A percentile compares a stretch with the other conserved stretches of the same genome.
phyloP scores from a whole-genome alignment of 345 rosid species.

The Brassica incana region DNA sequence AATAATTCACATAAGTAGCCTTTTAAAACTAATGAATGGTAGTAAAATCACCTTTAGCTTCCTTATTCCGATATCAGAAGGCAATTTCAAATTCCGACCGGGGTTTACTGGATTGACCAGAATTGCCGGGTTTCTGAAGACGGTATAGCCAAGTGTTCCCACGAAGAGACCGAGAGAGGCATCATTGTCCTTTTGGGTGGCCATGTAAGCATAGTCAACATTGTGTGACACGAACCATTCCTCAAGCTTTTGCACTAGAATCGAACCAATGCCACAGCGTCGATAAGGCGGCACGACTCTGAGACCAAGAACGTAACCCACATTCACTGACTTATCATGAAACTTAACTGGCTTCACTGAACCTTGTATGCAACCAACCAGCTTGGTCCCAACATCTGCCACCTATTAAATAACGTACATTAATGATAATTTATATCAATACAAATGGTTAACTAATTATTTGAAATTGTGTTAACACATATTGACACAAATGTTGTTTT shows the following conservation, averaged over 20 bases:
- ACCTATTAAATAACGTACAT: constrained; percentile 41
- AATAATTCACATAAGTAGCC: background rate
- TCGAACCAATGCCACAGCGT: constrained; percentile 58
- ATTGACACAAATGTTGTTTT: background rate
- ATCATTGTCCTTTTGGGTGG: constrained; percentile 69
- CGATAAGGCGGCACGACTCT: constrained; percentile 61
- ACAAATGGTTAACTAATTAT: background rate
- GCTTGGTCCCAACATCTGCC: constrained; percentile 56
- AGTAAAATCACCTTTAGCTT: constrained; percentile 42
- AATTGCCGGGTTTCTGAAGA: constrained; percentile 63
- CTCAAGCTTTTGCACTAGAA: constrained; percentile 58
- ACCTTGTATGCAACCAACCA: constrained; percentile 80
- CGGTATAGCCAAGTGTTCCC: constrained; percentile 47
- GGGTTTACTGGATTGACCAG: constrained; percentile 66
- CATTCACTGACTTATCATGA: constrained; percentile 45
- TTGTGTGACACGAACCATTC: constrained; percentile 63
- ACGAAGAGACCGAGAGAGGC: constrained; percentile 64
- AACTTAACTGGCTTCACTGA: constrained; percentile 63
- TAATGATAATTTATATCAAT: background rate
- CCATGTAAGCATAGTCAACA: constrained; percentile 74
- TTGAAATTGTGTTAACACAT: background rate
- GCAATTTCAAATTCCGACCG: constrained; percentile 27
- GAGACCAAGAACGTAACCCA: constrained; percentile 69
- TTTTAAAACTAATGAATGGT: constrained; percentile 6
- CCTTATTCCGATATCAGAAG: constrained; percentile 44